Evolutionary conservation across 2,329 filamentous ascomycete species (phyloP).

Genomic region (Aspergillus latus): DNA sequence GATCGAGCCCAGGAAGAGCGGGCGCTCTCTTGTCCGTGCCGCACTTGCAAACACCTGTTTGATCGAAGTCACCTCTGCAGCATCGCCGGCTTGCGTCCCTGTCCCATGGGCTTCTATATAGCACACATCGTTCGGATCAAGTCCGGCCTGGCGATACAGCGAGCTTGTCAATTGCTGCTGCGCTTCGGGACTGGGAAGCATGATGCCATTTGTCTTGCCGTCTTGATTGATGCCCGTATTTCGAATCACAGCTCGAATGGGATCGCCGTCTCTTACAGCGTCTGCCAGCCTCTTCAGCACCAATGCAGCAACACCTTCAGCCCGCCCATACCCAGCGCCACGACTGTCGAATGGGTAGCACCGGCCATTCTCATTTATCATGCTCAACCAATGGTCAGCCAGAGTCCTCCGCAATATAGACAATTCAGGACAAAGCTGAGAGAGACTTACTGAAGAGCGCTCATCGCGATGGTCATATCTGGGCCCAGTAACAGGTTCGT

Average conservation of each 20-base stretch:
- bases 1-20: slow-evolving; percentile 23
- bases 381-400: slow-evolving; percentile 34
- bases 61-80: slow-evolving; percentile 18
- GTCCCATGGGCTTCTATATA: slow-evolving; percentile 28
- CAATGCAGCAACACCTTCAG: slow-evolving; percentile 42
- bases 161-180: slow-evolving; percentile 42
- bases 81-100: slow-evolving; percentile 25
- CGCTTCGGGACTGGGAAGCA: slow-evolving; percentile 17
- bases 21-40: slow-evolving; percentile 3
- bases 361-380: slow-evolving; percentile 41
- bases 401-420: background rate
- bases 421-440: background rate
- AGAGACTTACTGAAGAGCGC: background rate
- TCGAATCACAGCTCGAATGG: slow-evolving; percentile 38
- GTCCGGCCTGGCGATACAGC: slow-evolving; percentile 47
- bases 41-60: background rate
- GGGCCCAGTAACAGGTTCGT: no score
- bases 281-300: slow-evolving; percentile 57
- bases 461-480: background rate
- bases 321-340: background rate
- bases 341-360: slow-evolving; percentile 56
- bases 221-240: slow-evolving; percentile 39
- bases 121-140: slow-evolving; percentile 21
- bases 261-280: slow-evolving; percentile 59
- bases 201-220: slow-evolving; percentile 16